Base-by-base conservation (phyloP, 495 filamentous ascomycete genomes). In the Xanthoparmelia taractica region DNA sequence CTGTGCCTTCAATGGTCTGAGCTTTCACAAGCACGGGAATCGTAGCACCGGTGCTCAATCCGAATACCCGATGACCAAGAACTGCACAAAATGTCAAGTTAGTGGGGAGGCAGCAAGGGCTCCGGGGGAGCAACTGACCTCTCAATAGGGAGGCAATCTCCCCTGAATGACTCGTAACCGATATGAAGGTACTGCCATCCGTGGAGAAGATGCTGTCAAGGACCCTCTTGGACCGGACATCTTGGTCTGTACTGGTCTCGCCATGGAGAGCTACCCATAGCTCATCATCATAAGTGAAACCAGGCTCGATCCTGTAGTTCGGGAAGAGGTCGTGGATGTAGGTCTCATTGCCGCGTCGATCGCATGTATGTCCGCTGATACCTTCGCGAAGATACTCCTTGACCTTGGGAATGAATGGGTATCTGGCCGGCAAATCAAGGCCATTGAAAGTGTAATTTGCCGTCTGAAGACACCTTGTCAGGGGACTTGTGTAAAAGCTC, bases 311-410 rank as follows among this genome's bases (percentile, higher is more conserved):
- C 2, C 33, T 68, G 73, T 81, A 91, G 10, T 41, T 54, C 0
- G 88, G 87, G 67, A 84, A 90, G 23, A 73, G 72, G 17, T 69
- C 52, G 8, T 73, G 68, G 66, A 96, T 91, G 61, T 78, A 81
- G 5, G 75, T 74, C 58, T 80, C 81, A 33, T 65, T 78, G 58
- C 79, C 78, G 2, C 91, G 80, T 18, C 85, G 82, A 71, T 96
- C 90, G 72, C 90, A 96, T 11, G 90, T 93, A 70, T 94, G 90
- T 54, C 85, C 77, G 52, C 84, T 83, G 61, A 92, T 83, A 2
- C 79, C 77, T 67, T 96, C 91, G 52, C 91, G 82, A 63, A 93
- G 74, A 27, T 83, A 72, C 69, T 93, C 88, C 69, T 87, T 89
- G 68, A 94, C 76, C 3, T 77, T 74, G 0, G 88, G 87, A 0